Evolutionary conservation across 2,329 filamentous ascomycete genomes (phyloP).

Genomic region (Xylogone sp.): DNA sequence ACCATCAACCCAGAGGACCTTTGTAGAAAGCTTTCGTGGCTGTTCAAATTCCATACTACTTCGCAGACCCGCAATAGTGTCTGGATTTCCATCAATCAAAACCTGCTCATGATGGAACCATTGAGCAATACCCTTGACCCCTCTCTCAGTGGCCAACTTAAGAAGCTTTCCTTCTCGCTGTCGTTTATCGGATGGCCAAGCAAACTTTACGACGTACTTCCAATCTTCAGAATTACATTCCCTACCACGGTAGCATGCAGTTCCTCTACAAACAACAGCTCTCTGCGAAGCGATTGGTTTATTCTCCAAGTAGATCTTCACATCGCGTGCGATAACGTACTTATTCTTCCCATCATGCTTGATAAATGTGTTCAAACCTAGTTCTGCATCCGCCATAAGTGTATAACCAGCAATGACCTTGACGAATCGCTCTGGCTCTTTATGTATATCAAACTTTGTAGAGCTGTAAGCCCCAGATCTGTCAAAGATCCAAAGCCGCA

Average conservation of each 20-base stretch:
- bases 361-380: constrained; percentile 28
- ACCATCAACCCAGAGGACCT: constrained; percentile 6
- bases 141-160: constrained; percentile 20
- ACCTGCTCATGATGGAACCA: neutral
- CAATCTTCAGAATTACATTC: constrained; percentile 6
- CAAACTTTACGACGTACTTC: constrained; percentile 29
- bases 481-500: constrained; percentile 31
- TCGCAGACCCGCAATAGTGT: constrained; percentile 7
- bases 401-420: constrained; percentile 24
- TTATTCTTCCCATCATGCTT: constrained; percentile 10
- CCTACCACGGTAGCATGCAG: too few species aligned
- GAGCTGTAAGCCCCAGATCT: constrained; percentile 29
- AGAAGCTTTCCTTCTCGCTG: constrained; percentile 22
- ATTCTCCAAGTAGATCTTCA: constrained; percentile 5
- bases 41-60: constrained; percentile 4
- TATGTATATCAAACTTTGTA: constrained; percentile 26
- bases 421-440: constrained; percentile 26
- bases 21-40: constrained; percentile 5
- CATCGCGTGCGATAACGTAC: constrained; percentile 2
- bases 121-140: constrained; percentile 23
- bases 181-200: constrained; percentile 27
- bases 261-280: too few species aligned
- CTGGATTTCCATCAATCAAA: constrained; percentile 5
- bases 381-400: constrained; percentile 28
- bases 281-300: neutral